Conservation (phyloP, 2,329 filamentous ascomycete genomes). For the Arthrobotrys megalospora region DNA sequence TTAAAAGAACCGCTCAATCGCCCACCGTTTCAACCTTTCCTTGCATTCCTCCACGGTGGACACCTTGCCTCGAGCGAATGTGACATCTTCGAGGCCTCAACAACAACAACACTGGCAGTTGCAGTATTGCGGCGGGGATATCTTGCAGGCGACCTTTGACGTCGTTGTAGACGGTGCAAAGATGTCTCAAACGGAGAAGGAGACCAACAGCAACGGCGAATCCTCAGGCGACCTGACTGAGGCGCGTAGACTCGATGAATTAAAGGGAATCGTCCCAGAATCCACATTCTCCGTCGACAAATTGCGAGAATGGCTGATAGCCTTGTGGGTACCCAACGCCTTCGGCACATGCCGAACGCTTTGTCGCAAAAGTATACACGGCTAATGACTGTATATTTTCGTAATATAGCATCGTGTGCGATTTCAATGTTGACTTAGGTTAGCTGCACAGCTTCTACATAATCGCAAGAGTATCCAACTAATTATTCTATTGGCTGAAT, state of each 20-base stretch:
- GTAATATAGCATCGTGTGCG: slow-evolving; percentile 63
- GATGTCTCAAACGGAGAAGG: slow-evolving; percentile 43
- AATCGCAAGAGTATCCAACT: slow-evolving; percentile 14
- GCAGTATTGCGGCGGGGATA: slow-evolving; percentile 31
- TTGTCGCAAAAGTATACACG: slow-evolving; percentile 9
- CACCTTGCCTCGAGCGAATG: slow-evolving; percentile 28
- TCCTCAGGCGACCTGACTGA: slow-evolving; percentile 64
- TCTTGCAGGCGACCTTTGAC: slow-evolving; percentile 34
- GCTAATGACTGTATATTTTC: slow-evolving; percentile 15
- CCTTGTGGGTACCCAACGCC: slow-evolving; percentile 63
- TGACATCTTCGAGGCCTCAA: slow-evolving; percentile 35
- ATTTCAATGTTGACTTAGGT: slow-evolving; percentile 65
- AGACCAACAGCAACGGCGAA: slow-evolving; percentile 62
- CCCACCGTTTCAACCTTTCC: slow-evolving; percentile 1
- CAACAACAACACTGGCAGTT: slow-evolving; percentile 9
- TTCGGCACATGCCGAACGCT: neutral
- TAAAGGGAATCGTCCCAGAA: slow-evolving; percentile 56
- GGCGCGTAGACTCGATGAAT: slow-evolving; percentile 41
- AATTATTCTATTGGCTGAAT: neutral
- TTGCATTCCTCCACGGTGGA: neutral
- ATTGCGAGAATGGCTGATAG: slow-evolving; percentile 64
- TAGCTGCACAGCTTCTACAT: slow-evolving; percentile 21
- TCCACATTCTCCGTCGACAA: slow-evolving; percentile 64
- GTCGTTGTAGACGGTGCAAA: slow-evolving; percentile 26
- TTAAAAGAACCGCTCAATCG: slow-evolving; percentile 19